These are phyloP conservation scores for Leucogyrophana mollusca DNA, from an alignment of 768 basidiomycete species.

Conservation along the genomic window DNA sequence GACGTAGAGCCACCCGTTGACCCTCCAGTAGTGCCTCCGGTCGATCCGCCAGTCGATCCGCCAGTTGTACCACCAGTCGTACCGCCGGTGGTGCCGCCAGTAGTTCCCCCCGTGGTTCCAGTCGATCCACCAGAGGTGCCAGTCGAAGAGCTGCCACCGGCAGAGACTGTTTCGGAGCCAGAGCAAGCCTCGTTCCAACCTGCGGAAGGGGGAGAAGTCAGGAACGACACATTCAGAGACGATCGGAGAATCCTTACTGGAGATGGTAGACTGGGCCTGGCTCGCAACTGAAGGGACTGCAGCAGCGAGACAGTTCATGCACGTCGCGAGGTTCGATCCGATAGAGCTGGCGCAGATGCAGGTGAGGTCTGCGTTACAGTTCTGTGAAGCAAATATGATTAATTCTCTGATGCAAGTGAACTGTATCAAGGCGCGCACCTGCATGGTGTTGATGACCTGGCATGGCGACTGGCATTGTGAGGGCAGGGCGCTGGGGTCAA, in stretches of 20 bases:
- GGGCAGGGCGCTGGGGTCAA: conserved; percentile 10
- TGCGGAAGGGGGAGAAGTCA: background rate
- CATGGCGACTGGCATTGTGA: conserved; percentile 19
- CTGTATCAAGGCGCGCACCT: conserved; percentile 9
- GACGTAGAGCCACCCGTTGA: background rate
- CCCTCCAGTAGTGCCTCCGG: conserved; percentile 4
- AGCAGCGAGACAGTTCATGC: conserved; percentile 18
- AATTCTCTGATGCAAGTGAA: background rate
- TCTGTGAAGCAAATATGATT: conserved; percentile 1
- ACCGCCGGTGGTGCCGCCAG: background rate
- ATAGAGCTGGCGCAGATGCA: conserved; percentile 14
- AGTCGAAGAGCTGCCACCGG: background rate
- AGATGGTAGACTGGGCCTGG: conserved; percentile 9
- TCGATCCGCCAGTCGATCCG: background rate
- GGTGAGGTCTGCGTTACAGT: conserved; percentile 4
- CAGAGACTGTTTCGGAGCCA: conserved; percentile 16
- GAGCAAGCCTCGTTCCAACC: conserved; percentile 17
- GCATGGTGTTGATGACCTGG: conserved; percentile 15
- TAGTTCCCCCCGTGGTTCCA: no score
- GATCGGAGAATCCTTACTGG: background rate
- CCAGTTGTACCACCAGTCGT: background rate
- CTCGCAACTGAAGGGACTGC: background rate
- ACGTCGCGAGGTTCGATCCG: conserved; percentile 12
- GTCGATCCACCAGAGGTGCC: background rate
- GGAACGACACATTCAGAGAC: background rate